Conservation (phyloP, 768 basidiomycete genomes). For the Chalciporus chontae region DNA sequence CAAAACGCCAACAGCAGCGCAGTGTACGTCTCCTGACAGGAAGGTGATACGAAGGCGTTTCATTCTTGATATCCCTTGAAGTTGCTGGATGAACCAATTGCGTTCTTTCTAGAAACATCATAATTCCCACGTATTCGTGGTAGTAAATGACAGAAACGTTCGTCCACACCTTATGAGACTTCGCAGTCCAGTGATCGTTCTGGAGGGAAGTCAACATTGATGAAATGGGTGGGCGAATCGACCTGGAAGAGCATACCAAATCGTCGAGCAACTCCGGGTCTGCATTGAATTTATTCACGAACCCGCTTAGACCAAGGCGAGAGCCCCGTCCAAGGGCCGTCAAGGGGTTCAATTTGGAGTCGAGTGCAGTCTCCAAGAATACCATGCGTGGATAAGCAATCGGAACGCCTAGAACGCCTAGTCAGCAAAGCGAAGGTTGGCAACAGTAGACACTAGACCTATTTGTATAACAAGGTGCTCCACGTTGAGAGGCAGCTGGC, state of each 20-base stretch:
- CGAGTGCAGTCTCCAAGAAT: constrained; percentile 76
- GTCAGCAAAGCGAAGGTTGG: background rate
- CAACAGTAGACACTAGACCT: constrained; percentile 38
- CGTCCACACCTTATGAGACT: constrained; percentile 60
- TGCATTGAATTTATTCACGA: constrained; percentile 89
- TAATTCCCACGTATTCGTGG: background rate
- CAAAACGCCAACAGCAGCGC: constrained; percentile 76
- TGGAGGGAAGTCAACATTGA: constrained; percentile 50
- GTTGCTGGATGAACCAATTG: constrained; percentile 79
- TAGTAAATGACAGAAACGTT: background rate
- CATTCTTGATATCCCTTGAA: constrained; percentile 66
- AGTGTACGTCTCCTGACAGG: constrained; percentile 91
- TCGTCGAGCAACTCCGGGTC: constrained; percentile 94
- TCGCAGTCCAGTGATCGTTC: constrained; percentile 94
- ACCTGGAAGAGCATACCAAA: constrained; percentile 46
- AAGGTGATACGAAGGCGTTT: constrained; percentile 76
- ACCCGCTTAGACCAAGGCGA: constrained; percentile 64
- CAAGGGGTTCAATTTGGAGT: constrained; percentile 82
- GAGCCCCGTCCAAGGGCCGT: constrained; percentile 69
- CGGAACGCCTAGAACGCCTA: constrained; percentile 50
- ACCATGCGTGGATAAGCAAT: constrained; percentile 94
- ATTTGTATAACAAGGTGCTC: constrained; percentile 84
- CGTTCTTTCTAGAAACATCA: constrained; percentile 66
- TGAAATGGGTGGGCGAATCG: constrained; percentile 23
- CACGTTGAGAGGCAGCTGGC: constrained; percentile 55